These are phyloP conservation scores for Sclerotinia nivalis DNA, from an alignment of 2,329 filamentous ascomycete species.

Conservation along the genomic window DNA sequence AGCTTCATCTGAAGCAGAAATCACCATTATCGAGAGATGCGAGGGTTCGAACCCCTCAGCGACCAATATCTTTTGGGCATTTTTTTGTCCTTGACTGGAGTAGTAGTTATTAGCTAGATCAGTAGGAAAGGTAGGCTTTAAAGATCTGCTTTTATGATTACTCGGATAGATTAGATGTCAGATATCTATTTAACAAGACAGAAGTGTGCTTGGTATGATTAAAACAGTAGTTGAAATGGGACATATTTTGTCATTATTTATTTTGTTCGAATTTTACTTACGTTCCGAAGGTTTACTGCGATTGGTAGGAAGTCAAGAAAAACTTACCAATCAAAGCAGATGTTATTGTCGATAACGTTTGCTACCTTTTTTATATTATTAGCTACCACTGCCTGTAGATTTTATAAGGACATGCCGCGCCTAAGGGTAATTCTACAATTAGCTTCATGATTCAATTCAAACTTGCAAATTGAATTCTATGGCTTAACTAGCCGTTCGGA, in stretches of 20 bases:
- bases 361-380: not conserved
- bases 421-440: not conserved
- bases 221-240: too few relatives aligned
- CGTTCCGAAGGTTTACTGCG: too few relatives aligned
- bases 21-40: slow-evolving; percentile 41
- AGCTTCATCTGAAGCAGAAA: not conserved
- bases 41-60: slow-evolving; percentile 41
- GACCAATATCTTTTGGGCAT: slow-evolving; percentile 27
- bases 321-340: too few relatives aligned
- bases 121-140: too few relatives aligned
- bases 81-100: not conserved
- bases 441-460: not conserved
- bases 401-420: not conserved
- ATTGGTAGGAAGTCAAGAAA: too few relatives aligned
- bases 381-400: not conserved
- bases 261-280: too few relatives aligned
- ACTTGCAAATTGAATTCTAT: not conserved
- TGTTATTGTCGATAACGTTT: not conserved
- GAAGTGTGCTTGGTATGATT: too few relatives aligned
- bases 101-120: not conserved
- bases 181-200: too few relatives aligned
- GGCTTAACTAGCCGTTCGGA: not conserved
- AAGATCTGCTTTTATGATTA: too few relatives aligned
- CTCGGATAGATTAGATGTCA: too few relatives aligned
- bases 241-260: too few relatives aligned